Evolutionary conservation across 306 rosid species (phyloP).

Genomic region (Acacia acuminata): DNA sequence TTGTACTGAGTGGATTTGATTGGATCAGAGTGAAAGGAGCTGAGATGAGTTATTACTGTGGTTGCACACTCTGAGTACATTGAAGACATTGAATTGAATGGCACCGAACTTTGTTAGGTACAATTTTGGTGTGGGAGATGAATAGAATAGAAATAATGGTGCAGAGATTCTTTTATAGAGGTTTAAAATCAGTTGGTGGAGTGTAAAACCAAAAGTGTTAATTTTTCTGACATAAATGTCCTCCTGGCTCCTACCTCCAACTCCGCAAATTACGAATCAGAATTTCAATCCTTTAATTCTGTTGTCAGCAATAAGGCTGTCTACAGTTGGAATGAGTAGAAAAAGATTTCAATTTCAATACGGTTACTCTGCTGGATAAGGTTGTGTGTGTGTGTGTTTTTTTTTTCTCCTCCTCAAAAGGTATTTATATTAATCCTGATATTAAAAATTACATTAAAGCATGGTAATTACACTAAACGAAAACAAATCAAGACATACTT

Average conservation of each 20-base stretch:
- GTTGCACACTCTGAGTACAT: not conserved
- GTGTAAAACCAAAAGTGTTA: not conserved
- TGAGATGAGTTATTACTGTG: not conserved
- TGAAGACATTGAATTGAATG: not conserved
- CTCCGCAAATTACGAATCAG: slow-evolving; percentile 18
- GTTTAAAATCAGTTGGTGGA: slow-evolving; percentile 4
- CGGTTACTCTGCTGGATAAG: not conserved
- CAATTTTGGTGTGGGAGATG: not conserved
- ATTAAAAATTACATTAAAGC: no score
- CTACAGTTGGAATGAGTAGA: not conserved
- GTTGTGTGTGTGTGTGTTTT: no score
- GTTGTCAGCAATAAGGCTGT: not conserved
- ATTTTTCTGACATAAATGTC: slow-evolving; percentile 21
- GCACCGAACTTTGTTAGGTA: not conserved
- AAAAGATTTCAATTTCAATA: not conserved
- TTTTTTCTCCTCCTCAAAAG: no score
- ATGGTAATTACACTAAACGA: no score
- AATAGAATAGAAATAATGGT: not conserved
- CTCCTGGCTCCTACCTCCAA: not conserved
- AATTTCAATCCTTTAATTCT: not conserved
- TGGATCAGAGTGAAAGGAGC: not conserved
- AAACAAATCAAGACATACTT: no score
- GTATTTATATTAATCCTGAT: no score
- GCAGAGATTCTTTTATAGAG: not conserved
- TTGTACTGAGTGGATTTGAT: not conserved